These are phyloP conservation scores for Phytophthora citricola DNA, from an alignment of 352 stramenopile genomes.

Conservation along the genomic window DNA sequence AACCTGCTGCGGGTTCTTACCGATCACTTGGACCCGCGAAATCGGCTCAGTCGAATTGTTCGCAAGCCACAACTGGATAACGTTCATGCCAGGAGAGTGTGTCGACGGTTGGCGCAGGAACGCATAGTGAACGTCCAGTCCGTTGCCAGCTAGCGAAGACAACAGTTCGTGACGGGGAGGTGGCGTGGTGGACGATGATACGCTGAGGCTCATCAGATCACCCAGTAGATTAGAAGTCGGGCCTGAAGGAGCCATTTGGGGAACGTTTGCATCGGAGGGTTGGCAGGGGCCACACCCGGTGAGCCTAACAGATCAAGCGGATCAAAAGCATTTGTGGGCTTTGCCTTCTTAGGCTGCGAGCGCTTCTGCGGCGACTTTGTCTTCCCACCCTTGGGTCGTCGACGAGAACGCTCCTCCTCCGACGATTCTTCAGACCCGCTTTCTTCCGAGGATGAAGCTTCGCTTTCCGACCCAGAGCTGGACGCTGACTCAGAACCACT, in stretches of 20 bases:
- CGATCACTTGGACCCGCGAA: conserved; percentile 52
- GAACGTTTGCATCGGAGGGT: conserved; percentile 16
- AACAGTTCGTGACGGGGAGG: conserved; percentile 58
- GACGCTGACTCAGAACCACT: conserved; percentile 45
- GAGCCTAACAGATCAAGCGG: conserved; percentile 56
- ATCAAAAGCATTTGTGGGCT: conserved; percentile 51
- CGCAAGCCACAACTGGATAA: conserved; percentile 72
- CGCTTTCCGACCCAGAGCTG: conserved; percentile 52
- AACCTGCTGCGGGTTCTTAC: conserved; percentile 53
- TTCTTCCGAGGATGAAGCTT: conserved; percentile 49
- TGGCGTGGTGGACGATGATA: conserved; percentile 45
- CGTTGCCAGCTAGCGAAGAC: conserved; percentile 57
- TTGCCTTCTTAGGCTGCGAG: conserved; percentile 37
- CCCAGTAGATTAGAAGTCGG: conserved; percentile 43
- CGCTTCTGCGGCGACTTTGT: conserved; percentile 49
- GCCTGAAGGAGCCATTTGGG: conserved; percentile 16
- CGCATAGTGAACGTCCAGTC: conserved; percentile 70
- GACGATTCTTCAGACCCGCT: conserved; percentile 60
- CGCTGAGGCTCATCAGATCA: conserved; percentile 71
- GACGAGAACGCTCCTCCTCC: conserved; percentile 47
- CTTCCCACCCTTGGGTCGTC: conserved; percentile 45
- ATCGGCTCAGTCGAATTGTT: conserved; percentile 76
- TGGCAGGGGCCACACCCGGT: conserved; percentile 20
- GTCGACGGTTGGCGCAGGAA: conserved; percentile 69
- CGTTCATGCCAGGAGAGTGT: conserved; percentile 71